Base-by-base conservation (phyloP, 352 stramenopile genomes). In the Phytophthora sojae region DNA sequence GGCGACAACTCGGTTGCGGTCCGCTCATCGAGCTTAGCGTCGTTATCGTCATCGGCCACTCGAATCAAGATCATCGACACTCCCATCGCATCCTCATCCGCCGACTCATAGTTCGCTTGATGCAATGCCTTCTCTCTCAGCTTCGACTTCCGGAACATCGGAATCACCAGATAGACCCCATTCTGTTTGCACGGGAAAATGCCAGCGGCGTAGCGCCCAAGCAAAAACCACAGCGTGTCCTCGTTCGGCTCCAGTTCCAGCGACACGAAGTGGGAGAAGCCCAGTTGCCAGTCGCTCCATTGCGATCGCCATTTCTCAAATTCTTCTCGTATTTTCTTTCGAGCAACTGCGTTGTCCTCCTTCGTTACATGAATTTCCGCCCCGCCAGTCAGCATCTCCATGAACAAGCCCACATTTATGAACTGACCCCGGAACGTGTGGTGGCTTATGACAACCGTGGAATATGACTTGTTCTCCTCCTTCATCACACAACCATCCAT, bases 161-260 rank as follows among this genome's bases (percentile, higher is more conserved):
- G 55, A 14, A 61, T 61, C 37, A 61, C 4, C 29, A 52, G 11
- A 11, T 61, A 35, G 42, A 35, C 35, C 2, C 35, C 55, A 21
- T 35, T 3, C 8, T 51, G 19, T 0, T 25, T 8, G 21, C 14
- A 35, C 4, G 35, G 35, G 19, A 51, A 51, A 29, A 61, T 14
- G 2, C 55, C 55, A 35, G 55, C 55, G 19, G 55, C 55, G 21
- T 23, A 35, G 37, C 55, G 55, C 14, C 55, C 55, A 0, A 61
- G 37, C 55, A 61, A 51, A 4, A 35, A 32, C 35, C 55, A 61
- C 35, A 61, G 21, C 55, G 37, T 51, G 15, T 61, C 55, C 23
- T 61, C 55, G 21, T 32, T 61, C 6, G 37, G 37, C 14, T 51
- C 55, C 6, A 25, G 4, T 2, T 14, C 3, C 37, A 51, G 12